Percentiles rank a stretch among this genome's conserved stretches.
Conservation (phyloP, 352 stramenopile species). For the Phytophthora capsici region DNA sequence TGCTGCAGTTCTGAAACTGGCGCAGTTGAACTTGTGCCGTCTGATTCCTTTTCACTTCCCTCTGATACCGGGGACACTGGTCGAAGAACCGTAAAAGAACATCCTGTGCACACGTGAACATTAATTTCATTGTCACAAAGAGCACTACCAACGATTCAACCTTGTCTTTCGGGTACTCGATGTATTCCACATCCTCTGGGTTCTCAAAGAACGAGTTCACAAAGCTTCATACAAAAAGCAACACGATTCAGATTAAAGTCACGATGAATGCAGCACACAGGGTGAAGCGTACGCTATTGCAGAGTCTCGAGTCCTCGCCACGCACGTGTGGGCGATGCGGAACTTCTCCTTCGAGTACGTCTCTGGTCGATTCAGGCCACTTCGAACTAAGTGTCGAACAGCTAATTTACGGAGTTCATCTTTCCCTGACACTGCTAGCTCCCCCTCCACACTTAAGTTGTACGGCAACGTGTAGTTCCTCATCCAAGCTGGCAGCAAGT, state of each 20-base stretch:
- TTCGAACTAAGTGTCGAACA: slow-evolving; percentile 28
- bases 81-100: slow-evolving; percentile 67
- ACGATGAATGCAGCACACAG: not conserved
- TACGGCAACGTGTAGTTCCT: slow-evolving; percentile 72
- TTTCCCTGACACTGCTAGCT: slow-evolving; percentile 44
- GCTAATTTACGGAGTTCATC: slow-evolving; percentile 50
- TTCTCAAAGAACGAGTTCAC: slow-evolving; percentile 60
- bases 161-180: slow-evolving; percentile 43
- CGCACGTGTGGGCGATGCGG: slow-evolving; percentile 58
- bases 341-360: slow-evolving; percentile 49
- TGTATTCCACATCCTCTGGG: slow-evolving; percentile 46
- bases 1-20: slow-evolving; percentile 40
- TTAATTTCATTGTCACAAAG: not conserved
- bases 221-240: slow-evolving; percentile 43
- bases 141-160: slow-evolving; percentile 5
- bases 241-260: not conserved
- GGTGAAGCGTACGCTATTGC: slow-evolving; percentile 49
- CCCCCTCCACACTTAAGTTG: slow-evolving; percentile 56
- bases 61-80: slow-evolving; percentile 55
- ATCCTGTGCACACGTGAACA: slow-evolving; percentile 31
- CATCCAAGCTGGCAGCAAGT: slow-evolving; percentile 59
- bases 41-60: slow-evolving; percentile 54
- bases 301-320: slow-evolving; percentile 60
- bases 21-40: slow-evolving; percentile 35
- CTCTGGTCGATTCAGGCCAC: slow-evolving; percentile 24